Evolutionary conservation across 305 asterid species (phyloP).

Genomic region (Coffea humblotiana): DNA sequence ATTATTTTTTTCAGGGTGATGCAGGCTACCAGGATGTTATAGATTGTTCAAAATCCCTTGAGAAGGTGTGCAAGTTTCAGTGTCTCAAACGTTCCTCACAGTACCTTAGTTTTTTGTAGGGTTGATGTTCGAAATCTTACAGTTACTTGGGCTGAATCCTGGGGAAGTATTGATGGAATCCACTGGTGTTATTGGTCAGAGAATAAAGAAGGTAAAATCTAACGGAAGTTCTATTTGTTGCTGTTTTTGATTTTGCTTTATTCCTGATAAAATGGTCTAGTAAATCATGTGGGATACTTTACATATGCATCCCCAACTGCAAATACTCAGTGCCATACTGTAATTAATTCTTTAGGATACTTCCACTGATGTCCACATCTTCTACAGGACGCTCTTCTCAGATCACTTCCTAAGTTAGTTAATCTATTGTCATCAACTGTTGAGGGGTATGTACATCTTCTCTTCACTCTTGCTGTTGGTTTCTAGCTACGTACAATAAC

Average conservation of each 20-base stretch:
- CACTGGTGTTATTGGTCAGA: constrained; percentile 93
- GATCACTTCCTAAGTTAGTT: constrained; percentile 81
- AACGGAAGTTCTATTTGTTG: constrained; percentile 5
- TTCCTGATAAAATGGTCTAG: neutral
- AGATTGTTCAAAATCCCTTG: constrained; percentile 74
- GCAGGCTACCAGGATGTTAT: constrained; percentile 89
- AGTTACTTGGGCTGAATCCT: constrained; percentile 76
- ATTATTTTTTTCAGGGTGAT: constrained; percentile 64
- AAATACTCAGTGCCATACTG: neutral
- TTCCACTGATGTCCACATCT: constrained; percentile 18
- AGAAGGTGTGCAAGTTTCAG: constrained; percentile 51
- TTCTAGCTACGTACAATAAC: neutral
- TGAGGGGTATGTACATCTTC: constrained; percentile 57
- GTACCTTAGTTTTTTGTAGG: constrained; percentile 13
- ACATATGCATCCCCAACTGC: neutral
- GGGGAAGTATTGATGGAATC: constrained; percentile 87
- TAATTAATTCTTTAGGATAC: neutral
- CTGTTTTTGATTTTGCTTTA: neutral
- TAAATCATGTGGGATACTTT: neutral
- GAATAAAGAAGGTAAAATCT: constrained; percentile 74
- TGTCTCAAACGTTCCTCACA: neutral
- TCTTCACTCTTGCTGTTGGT: constrained; percentile 5
- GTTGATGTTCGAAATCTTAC: constrained; percentile 24
- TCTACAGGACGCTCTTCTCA: constrained; percentile 85
- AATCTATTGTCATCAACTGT: constrained; percentile 56